Evolutionary conservation across 148 eudicot genomes (phyloP).

Genomic region (Nepenthes mirabilis): DNA sequence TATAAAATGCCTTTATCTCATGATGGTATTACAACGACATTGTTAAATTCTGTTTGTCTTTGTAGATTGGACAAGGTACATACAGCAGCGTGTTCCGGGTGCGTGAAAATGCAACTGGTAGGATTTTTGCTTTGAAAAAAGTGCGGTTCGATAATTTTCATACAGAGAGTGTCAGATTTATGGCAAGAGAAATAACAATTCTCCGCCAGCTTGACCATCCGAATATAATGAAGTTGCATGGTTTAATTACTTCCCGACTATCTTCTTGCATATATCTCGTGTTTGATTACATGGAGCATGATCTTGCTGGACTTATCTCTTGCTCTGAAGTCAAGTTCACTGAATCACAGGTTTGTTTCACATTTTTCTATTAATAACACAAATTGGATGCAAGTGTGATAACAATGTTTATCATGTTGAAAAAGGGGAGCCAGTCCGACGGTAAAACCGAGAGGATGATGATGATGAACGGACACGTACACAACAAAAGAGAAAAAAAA

Average conservation of each 20-base stretch:
- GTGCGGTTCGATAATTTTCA: constrained; percentile 80
- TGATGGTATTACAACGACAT: too few relatives aligned
- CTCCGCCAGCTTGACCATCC: constrained; percentile 90
- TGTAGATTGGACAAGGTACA: constrained; percentile 92
- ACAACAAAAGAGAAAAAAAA: too few relatives aligned
- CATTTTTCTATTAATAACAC: neutral
- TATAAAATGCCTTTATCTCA: too few relatives aligned
- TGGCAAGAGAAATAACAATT: constrained; percentile 80
- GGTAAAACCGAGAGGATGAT: too few relatives aligned
- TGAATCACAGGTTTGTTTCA: constrained; percentile 50
- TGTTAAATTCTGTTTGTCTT: too few relatives aligned
- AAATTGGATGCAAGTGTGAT: neutral
- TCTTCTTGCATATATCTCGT: constrained; percentile 79
- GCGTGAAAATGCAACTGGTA: constrained; percentile 52
- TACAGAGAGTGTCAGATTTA: constrained; percentile 75
- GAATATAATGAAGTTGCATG: constrained; percentile 69
- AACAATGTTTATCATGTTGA: neutral
- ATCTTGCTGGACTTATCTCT: constrained; percentile 70
- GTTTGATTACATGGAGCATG: constrained; percentile 96
- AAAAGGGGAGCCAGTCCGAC: too few relatives aligned
- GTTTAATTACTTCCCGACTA: constrained; percentile 57
- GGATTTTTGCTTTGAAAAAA: constrained; percentile 70
- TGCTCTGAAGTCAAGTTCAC: constrained; percentile 54
- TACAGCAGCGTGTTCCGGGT: constrained; percentile 84
- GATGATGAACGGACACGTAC: too few relatives aligned